Conservation (phyloP, 495 filamentous ascomycete genomes). For the Trypethelium eluteriae region DNA sequence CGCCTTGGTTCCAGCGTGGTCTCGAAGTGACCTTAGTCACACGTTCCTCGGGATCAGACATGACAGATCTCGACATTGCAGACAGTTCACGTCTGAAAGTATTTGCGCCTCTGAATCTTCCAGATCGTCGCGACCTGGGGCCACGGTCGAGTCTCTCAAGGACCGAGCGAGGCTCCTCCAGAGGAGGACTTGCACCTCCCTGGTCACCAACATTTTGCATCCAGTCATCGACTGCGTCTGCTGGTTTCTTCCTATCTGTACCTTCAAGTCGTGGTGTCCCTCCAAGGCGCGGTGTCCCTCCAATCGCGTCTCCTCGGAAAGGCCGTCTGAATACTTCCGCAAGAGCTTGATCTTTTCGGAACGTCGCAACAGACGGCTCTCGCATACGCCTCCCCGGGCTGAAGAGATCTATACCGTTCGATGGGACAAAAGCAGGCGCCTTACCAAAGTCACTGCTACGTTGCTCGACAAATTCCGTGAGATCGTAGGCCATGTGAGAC, state of each 20-base stretch:
- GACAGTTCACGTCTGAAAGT: background rate
- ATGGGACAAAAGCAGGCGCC: constrained; percentile 31
- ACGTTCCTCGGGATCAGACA: constrained; percentile 21
- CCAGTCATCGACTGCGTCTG: constrained; percentile 73
- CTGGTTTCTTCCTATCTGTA: constrained; percentile 55
- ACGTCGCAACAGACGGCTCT: constrained; percentile 74
- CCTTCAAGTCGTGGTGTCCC: constrained; percentile 22
- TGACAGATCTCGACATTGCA: constrained; percentile 13
- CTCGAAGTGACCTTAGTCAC: constrained; percentile 18
- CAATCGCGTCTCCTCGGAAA: constrained; percentile 41
- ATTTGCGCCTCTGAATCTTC: background rate
- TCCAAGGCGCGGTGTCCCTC: constrained; percentile 39
- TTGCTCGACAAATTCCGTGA: constrained; percentile 59
- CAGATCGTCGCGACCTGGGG: constrained; percentile 26
- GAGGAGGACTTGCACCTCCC: constrained; percentile 54
- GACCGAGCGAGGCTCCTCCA: constrained; percentile 52
- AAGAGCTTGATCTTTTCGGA: constrained; percentile 81
- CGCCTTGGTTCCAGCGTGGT: constrained; percentile 20
- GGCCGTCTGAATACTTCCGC: constrained; percentile 80
- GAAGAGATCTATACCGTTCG: constrained; percentile 50
- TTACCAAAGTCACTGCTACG: constrained; percentile 33
- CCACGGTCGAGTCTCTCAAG: constrained; percentile 51
- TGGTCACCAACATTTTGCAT: constrained; percentile 67
- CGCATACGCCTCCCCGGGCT: constrained; percentile 59
- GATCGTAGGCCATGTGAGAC: constrained; percentile 59